phyloP scores from a whole-genome alignment of 306 rosid genomes.

The Malus fusca region DNA sequence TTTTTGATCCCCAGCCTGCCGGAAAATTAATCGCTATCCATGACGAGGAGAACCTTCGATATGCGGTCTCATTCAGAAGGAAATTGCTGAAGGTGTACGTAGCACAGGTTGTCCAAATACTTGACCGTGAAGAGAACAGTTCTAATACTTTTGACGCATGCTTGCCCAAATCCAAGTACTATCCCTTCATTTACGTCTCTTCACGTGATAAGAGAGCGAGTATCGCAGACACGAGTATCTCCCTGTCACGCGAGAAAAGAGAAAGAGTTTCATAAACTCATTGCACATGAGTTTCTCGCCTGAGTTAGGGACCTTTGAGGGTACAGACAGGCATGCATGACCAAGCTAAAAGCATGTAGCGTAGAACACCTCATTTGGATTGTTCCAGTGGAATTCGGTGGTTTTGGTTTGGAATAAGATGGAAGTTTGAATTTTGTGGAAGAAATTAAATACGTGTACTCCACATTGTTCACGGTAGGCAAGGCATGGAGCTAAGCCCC shows the following conservation, averaged over 20 bases:
- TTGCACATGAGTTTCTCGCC: too few species aligned
- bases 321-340: background rate
- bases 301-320: background rate
- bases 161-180: background rate
- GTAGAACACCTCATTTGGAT: too few species aligned
- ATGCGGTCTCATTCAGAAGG: constrained; percentile 70
- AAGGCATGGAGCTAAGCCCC: background rate
- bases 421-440: background rate
- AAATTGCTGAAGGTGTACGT: constrained; percentile 69
- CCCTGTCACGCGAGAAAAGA: too few species aligned
- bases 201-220: too few species aligned
- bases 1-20: constrained; percentile 68
- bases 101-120: constrained; percentile 57
- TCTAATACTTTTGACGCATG: constrained; percentile 34
- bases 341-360: too few species aligned
- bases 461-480: background rate
- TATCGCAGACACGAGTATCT: too few species aligned
- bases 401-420: background rate
- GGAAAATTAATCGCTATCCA: constrained; percentile 45
- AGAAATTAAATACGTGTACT: background rate
- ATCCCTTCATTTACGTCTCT: too few species aligned
- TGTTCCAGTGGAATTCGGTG: background rate
- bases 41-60: constrained; percentile 71
- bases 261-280: too few species aligned
- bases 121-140: constrained; percentile 54